phyloP scores from a whole-genome alignment of 2,329 filamentous ascomycete genomes.

The Stachybotrys chartarum region DNA sequence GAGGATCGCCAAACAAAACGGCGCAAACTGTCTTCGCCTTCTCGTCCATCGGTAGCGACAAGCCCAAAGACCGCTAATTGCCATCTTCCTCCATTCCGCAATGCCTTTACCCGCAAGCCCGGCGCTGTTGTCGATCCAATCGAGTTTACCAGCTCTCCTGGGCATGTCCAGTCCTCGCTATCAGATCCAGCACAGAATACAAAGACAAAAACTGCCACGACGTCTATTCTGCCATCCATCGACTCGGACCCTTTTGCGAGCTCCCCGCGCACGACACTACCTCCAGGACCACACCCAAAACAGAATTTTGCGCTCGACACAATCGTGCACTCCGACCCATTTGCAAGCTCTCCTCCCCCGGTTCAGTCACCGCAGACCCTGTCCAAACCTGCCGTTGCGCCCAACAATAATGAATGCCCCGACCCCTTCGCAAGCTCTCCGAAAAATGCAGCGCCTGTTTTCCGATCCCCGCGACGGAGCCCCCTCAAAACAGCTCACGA shows the following conservation, averaged over 20 bases:
- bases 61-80: background rate
- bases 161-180: conserved; percentile 2
- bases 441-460: conserved; percentile 3
- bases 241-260: conserved; percentile 27
- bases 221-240: conserved; percentile 1
- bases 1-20: background rate
- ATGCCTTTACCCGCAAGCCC: background rate
- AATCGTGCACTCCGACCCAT: background rate
- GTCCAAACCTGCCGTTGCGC: background rate
- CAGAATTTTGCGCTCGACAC: background rate
- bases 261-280: conserved; percentile 15
- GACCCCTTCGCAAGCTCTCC: conserved; percentile 15
- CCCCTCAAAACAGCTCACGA: background rate
- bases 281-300: background rate
- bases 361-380: too few relatives aligned
- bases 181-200: background rate
- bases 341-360: background rate
- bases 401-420: conserved; percentile 9
- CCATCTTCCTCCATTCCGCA: background rate
- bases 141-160: conserved; percentile 29
- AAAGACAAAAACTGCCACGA: background rate
- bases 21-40: background rate
- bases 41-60: background rate
- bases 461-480: conserved; percentile 1
- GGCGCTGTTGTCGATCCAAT: conserved; percentile 17